Evolutionary conservation across 495 filamentous ascomycete species (phyloP).

Genomic region (Daldinia decipiens): DNA sequence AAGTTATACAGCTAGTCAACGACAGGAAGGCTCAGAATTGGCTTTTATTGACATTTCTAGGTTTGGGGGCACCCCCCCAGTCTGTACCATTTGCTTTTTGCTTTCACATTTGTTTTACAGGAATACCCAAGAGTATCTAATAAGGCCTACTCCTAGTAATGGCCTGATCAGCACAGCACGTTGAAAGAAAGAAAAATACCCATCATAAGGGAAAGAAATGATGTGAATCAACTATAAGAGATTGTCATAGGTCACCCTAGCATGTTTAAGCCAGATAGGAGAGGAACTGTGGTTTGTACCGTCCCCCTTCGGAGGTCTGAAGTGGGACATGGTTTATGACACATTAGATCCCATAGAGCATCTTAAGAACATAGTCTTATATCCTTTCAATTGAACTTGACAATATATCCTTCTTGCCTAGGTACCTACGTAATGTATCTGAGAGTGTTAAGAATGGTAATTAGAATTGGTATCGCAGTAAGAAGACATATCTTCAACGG

Average conservation of each 20-base stretch:
- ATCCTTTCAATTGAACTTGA: conserved; percentile 9
- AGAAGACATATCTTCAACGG: no score
- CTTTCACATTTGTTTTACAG: conserved; percentile 24
- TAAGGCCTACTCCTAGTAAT: conserved; percentile 18
- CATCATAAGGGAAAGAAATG: conserved; percentile 12
- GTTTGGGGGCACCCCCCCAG: conserved; percentile 28
- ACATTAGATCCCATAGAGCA: conserved; percentile 44
- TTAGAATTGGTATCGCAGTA: no score
- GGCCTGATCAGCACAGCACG: conserved; percentile 27
- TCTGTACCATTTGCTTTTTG: conserved; percentile 25
- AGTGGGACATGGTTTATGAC: conserved; percentile 36
- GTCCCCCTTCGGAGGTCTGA: conserved; percentile 18
- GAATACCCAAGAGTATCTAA: conserved; percentile 41
- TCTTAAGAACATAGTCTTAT: conserved; percentile 45
- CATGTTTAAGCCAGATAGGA: conserved; percentile 35
- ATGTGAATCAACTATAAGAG: conserved; percentile 34
- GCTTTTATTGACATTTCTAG: conserved; percentile 24
- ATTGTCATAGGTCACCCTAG: conserved; percentile 43
- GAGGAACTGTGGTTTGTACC: conserved; percentile 36
- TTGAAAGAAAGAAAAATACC: conserved; percentile 33
- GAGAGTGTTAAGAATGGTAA: no score
- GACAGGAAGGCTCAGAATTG: conserved; percentile 25
- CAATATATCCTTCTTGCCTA: not conserved
- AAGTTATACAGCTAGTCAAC: conserved; percentile 30
- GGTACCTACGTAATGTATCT: not conserved